These are phyloP conservation scores for Silene conica DNA, from an alignment of 148 eudicot species.

Conservation along the genomic window DNA sequence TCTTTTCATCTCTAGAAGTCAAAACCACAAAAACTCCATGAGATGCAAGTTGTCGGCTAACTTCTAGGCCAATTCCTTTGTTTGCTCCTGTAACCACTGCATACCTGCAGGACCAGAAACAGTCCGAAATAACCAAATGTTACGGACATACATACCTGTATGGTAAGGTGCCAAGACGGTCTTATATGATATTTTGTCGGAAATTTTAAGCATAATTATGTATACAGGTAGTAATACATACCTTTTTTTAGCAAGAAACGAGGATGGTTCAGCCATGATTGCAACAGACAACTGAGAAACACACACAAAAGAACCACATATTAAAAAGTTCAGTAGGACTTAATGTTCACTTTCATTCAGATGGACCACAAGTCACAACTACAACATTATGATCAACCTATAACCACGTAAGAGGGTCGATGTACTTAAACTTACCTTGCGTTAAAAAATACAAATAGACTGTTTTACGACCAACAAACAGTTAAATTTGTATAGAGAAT, in stretches of 20 bases:
- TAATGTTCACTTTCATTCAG: no score
- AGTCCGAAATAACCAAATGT: neutral
- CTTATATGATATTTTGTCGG: neutral
- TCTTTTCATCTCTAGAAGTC: slow-evolving; percentile 42
- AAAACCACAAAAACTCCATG: slow-evolving; percentile 37
- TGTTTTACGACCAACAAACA: no score
- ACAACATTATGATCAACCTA: no score
- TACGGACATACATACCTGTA: neutral
- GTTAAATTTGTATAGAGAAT: no score
- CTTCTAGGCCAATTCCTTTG: slow-evolving; percentile 47
- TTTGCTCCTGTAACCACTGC: slow-evolving; percentile 58
- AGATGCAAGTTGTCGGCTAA: slow-evolving; percentile 50
- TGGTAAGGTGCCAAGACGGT: neutral
- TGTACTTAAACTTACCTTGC: no score
- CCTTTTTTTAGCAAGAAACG: neutral
- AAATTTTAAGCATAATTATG: neutral
- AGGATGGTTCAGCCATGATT: neutral
- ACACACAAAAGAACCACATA: neutral
- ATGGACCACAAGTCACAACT: no score
- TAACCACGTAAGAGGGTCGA: no score
- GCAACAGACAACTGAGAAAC: neutral
- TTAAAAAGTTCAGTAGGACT: no score
- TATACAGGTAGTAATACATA: neutral
- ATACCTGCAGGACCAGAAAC: slow-evolving; percentile 19
- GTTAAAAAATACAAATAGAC: no score